Conservation (phyloP, 2,329 filamentous ascomycete genomes). For the Botrytis porri region DNA sequence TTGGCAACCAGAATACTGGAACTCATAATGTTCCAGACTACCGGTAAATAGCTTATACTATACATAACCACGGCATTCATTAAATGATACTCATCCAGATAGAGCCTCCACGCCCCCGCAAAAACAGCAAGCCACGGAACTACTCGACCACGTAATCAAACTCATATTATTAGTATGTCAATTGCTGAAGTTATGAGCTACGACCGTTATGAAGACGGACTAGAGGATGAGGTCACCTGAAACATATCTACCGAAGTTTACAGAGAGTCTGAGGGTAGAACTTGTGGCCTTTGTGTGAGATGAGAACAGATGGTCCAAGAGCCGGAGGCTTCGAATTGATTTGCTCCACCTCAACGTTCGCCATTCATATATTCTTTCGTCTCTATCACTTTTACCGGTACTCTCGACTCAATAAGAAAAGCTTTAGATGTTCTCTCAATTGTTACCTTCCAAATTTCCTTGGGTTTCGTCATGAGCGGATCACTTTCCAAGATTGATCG, state of each 20-base stretch:
- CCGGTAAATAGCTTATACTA: background rate
- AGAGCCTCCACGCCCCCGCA: too few species aligned
- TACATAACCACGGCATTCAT: background rate
- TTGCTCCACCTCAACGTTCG: background rate
- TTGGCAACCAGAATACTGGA: background rate
- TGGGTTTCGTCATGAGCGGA: background rate
- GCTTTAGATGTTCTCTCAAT: too few species aligned
- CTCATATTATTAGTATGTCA: background rate
- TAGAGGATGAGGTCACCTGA: background rate
- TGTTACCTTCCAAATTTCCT: too few species aligned
- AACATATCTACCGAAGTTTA: background rate
- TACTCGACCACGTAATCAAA: too few species aligned
- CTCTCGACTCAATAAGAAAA: background rate
- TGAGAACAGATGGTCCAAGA: background rate
- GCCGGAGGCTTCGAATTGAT: background rate
- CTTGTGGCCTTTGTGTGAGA: background rate
- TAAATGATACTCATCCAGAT: background rate
- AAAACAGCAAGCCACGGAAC: background rate
- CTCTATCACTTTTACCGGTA: too few species aligned
- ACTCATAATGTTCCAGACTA: background rate
- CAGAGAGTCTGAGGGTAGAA: background rate
- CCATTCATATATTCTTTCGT: background rate
- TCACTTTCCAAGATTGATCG: background rate
- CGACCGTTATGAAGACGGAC: background rate
- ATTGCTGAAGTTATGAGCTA: background rate